Conservation (phyloP, 139 green algal genomes). For the Micractinium sp. region DNA sequence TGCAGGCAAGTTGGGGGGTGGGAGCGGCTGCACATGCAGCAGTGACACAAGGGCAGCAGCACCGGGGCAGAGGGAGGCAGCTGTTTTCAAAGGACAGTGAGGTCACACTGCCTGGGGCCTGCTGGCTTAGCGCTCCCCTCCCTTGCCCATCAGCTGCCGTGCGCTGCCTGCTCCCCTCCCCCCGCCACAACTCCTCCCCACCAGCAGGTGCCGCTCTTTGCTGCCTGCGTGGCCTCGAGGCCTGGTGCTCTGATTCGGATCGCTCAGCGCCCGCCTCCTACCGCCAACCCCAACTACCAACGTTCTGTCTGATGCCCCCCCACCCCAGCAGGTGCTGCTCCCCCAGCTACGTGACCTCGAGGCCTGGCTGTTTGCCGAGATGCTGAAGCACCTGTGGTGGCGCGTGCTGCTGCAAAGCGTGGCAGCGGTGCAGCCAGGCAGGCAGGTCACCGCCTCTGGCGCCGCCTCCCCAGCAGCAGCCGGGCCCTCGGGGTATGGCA, state of each 20-base stretch:
- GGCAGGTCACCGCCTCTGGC: conserved; percentile 25
- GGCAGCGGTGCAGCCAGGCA: neutral
- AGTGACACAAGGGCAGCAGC: neutral
- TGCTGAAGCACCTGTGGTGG: conserved; percentile 64
- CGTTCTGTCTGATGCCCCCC: too few relatives aligned
- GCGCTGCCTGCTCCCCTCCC: too few relatives aligned
- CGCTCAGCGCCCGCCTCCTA: too few relatives aligned
- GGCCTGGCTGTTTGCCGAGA: conserved; percentile 61
- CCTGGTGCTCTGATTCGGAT: too few relatives aligned
- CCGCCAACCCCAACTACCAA: too few relatives aligned
- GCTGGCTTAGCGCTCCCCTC: neutral
- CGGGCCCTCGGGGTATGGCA: neutral
- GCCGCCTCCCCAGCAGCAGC: neutral
- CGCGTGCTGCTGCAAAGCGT: conserved; percentile 50
- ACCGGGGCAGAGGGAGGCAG: too few relatives aligned
- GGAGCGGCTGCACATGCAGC: neutral
- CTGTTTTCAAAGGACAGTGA: too few relatives aligned
- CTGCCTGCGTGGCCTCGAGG: too few relatives aligned
- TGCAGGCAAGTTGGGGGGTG: conserved; percentile 12
- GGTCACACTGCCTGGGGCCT: too few relatives aligned
- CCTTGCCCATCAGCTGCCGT: too few relatives aligned
- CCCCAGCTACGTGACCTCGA: conserved; percentile 68
- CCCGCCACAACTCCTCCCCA: too few relatives aligned
- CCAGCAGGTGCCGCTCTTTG: too few relatives aligned
- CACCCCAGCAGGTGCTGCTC: conserved; percentile 53